Base-by-base conservation (phyloP, 2,329 filamentous ascomycete genomes). In the Hyphodiscus sp. region DNA sequence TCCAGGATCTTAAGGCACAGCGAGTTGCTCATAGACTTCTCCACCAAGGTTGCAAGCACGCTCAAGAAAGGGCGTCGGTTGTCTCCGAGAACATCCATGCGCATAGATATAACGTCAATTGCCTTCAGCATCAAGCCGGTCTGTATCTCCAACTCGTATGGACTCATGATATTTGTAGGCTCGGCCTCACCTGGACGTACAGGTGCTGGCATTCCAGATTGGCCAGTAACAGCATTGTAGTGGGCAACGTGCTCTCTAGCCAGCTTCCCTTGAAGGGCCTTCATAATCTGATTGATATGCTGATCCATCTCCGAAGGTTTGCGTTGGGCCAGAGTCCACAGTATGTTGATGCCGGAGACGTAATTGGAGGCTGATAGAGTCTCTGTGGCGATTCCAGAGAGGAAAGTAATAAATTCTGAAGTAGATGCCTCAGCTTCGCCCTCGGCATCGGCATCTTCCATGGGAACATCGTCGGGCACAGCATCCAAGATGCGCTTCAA, bases 101-200 rank as follows among this genome's bases (percentile, higher is more conserved):
- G 85, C 59, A 91, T 80, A 1, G 94, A 89, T 20, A 95, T 88
- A 54, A 96, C 85, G 65, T 97, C 91, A 57, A 99, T 91, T 10
- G 91, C 89, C 73, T 97, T 97, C 65, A 96, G 85, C 71, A 97
- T 95, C 43, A 99, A 74, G 53, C 87, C 85, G 9, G 90, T 91
- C 59, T 94, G 91, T n/a, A 95, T 82, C 65, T 95, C 89, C 29
- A 91, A 78, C 55, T 96, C 91, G 63, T 90, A 87, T 6, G 83
- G 74, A 51, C 86, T 84, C 67, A 89, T 78, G 57, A 86, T 80
- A 41, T 76, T 75, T 15, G 70, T 66, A 15, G 76, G 75, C 26
- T 77, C 75, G 57, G 73, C 78, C 16, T 82, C 78, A 30, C 74
- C 65, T 18, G 65, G 49, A 62, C 70, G 63, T 60, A 68, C 49